Percentiles rank a stretch among this genome's conserved stretches.
phyloP scores from a whole-genome alignment of 768 basidiomycete genomes.

The Agaricus bisporus region DNA sequence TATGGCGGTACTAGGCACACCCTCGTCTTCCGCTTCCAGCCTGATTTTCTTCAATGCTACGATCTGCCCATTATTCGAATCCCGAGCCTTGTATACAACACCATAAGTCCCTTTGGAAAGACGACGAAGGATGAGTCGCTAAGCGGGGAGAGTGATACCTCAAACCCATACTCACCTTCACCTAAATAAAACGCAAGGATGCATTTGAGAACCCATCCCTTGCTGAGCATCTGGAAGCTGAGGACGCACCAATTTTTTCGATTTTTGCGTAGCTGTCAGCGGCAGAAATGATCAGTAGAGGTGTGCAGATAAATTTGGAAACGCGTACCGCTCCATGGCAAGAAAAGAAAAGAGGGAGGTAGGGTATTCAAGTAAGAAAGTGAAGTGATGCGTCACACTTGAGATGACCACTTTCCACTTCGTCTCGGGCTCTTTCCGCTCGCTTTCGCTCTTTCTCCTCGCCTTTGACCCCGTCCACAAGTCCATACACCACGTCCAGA shows the following conservation, averaged over 20 bases:
- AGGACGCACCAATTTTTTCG: conserved; percentile 91
- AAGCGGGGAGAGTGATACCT: background rate
- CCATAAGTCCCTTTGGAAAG: conserved; percentile 82
- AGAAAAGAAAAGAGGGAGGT: background rate
- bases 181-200: conserved; percentile 23
- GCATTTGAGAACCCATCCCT: conserved; percentile 10
- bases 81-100: conserved; percentile 96
- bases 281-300: conserved; percentile 13
- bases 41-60: conserved; percentile 99
- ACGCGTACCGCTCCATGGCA: conserved; percentile 42
- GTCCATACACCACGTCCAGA: conserved; percentile 33
- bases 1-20: conserved; percentile 96
- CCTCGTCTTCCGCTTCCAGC: conserved; percentile 97
- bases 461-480: conserved; percentile 38
- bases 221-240: conserved; percentile 8
- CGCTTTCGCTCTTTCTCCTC: conserved; percentile 42
- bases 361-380: background rate
- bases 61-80: conserved; percentile 68
- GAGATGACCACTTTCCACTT: conserved; percentile 22
- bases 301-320: conserved; percentile 2
- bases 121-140: conserved; percentile 1
- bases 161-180: conserved; percentile 28
- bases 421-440: conserved; percentile 45
- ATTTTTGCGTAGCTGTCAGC: conserved; percentile 84
- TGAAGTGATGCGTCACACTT: conserved; percentile 2